Percentiles rank a stretch among this genome's conserved stretches.
Conservation (phyloP, 495 filamentous ascomycete species). For the Emericellopsis terricola region DNA sequence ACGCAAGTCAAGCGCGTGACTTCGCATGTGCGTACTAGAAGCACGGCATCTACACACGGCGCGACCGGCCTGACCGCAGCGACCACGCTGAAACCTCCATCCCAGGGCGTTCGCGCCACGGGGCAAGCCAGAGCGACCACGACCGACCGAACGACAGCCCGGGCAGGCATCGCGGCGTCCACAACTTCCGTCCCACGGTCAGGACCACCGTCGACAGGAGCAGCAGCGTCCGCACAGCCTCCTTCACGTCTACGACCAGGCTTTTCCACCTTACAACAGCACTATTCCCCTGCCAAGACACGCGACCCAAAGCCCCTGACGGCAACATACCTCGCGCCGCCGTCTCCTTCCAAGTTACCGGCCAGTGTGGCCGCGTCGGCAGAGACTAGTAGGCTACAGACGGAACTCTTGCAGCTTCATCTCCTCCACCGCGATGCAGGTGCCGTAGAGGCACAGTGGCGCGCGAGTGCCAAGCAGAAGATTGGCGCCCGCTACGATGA, state of each 20-base stretch:
- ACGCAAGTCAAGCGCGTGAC: conserved; percentile 4
- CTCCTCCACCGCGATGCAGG: conserved; percentile 39
- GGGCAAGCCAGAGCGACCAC: no score
- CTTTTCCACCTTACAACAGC: conserved; percentile 52
- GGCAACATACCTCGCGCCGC: conserved; percentile 29
- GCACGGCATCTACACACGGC: conserved; percentile 14
- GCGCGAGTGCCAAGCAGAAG: conserved; percentile 22
- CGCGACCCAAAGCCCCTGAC: conserved; percentile 37
- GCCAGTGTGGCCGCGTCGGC: conserved; percentile 35
- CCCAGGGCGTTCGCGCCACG: conserved; percentile 4
- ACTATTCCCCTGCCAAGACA: conserved; percentile 46
- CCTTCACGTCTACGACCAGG: conserved; percentile 17
- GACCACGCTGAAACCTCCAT: conserved; percentile 25
- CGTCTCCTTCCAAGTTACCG: conserved; percentile 31
- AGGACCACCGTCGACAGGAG: background rate
- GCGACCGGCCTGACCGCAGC: conserved; percentile 22
- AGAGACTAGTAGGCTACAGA: conserved; percentile 45
- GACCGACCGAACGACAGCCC: conserved; percentile 7
- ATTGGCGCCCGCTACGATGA: conserved; percentile 21
- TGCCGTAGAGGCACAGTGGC: conserved; percentile 20
- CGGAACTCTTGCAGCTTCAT: conserved; percentile 55
- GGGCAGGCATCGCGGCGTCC: no score
- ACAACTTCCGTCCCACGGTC: no score
- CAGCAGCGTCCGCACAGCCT: no score
- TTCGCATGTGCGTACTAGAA: conserved; percentile 6